phyloP scores from a whole-genome alignment of 2,329 filamentous ascomycete genomes.

The Cordyceps fumosorosea region DNA sequence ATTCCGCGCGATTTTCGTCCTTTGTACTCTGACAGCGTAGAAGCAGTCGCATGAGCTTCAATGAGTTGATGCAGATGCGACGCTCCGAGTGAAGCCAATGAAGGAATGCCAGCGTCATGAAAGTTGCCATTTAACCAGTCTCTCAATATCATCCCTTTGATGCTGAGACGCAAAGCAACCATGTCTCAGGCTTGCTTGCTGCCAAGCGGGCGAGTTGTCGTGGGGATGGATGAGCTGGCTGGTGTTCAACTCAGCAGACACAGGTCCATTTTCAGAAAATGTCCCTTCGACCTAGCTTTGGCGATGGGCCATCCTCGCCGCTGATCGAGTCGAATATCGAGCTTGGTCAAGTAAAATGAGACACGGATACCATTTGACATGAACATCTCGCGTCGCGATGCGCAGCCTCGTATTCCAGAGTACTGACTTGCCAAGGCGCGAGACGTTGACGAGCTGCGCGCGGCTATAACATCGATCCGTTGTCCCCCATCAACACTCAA shows the following conservation, averaged over 20 bases:
- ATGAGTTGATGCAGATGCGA: background rate
- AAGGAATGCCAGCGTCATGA: background rate
- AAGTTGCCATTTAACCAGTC: background rate
- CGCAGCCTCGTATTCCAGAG: background rate
- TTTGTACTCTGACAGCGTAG: background rate
- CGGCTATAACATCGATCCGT: background rate
- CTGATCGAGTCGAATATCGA: background rate
- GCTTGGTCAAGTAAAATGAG: background rate
- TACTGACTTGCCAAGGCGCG: background rate
- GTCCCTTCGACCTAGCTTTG: too few relatives aligned
- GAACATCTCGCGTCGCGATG: background rate
- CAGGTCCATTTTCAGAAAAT: background rate
- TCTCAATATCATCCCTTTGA: background rate
- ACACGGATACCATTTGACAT: too few relatives aligned
- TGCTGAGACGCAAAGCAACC: background rate
- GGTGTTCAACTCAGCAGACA: background rate
- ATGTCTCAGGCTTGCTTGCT: background rate
- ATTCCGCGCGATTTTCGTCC: background rate
- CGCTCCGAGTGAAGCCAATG: background rate
- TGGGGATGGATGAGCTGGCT: background rate
- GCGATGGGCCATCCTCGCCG: background rate
- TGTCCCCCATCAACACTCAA: background rate
- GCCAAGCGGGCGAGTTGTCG: background rate
- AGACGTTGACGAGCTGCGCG: too few relatives aligned
- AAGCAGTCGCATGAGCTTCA: background rate